Evolutionary conservation across 495 filamentous ascomycete genomes (phyloP).

Genomic region (Penicillium soppii): DNA sequence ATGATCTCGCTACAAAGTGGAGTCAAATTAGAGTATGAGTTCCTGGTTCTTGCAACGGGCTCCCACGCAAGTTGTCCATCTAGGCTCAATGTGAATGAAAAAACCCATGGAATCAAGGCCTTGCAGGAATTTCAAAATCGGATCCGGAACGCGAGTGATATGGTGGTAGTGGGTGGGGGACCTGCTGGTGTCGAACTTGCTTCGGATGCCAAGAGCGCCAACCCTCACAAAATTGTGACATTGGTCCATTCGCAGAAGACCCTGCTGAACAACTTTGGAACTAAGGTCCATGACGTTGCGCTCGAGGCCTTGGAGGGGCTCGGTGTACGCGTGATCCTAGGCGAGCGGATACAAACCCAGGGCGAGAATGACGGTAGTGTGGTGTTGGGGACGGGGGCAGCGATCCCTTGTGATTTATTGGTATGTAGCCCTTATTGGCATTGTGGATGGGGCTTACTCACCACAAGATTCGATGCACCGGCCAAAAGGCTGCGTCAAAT

Average conservation of each 20-base stretch:
- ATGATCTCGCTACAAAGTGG: not conserved
- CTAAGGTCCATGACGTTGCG: not conserved
- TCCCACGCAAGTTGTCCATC: constrained; percentile 16
- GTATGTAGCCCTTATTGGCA: not conserved
- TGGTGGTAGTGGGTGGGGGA: constrained; percentile 55
- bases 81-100: constrained; percentile 6
- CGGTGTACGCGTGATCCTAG: not conserved
- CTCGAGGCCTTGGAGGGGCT: not conserved
- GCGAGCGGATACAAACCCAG: not conserved
- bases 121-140: constrained; percentile 18
- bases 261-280: not conserved
- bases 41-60: constrained; percentile 38
- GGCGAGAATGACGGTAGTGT: not conserved
- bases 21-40: constrained; percentile 34
- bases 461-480: not conserved
- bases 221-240: not conserved
- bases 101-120: constrained; percentile 17
- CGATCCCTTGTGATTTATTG: not conserved
- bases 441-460: not conserved
- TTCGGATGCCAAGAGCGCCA: constrained; percentile 45
- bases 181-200: constrained; percentile 55
- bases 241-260: not conserved
- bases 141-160: constrained; percentile 21
- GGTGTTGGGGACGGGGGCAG: not conserved
- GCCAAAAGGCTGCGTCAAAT: not conserved